Conservation (phyloP, 163 green algal species). For the Volvox carteri region DNA sequence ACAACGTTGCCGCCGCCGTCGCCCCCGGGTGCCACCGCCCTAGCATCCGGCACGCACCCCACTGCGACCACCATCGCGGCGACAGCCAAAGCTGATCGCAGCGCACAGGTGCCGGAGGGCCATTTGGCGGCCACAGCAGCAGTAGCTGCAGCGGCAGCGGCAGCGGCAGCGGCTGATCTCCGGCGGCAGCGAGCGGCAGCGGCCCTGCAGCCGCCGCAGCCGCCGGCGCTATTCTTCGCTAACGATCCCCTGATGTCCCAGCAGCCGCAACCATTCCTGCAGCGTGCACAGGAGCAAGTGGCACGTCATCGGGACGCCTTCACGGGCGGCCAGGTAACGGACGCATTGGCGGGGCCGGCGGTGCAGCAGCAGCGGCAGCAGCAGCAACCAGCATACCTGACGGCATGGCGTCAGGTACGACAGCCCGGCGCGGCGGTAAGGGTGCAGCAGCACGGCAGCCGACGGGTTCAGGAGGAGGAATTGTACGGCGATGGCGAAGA, state of each 20-base stretch:
- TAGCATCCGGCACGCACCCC: not conserved
- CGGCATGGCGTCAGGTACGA: not conserved
- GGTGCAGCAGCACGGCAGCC: constrained; percentile 20
- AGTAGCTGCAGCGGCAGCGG: no score
- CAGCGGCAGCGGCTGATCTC: not conserved
- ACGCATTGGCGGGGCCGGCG: not conserved
- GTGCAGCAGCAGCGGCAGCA: not conserved
- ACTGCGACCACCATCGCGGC: no score
- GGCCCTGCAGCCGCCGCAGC: not conserved
- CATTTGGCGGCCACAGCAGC: no score
- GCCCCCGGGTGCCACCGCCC: no score
- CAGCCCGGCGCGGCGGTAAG: not conserved
- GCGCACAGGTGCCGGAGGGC: no score
- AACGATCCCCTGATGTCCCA: constrained; percentile 45
- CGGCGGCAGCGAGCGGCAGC: constrained; percentile 2
- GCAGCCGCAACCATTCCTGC: constrained; percentile 47
- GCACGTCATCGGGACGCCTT: constrained; percentile 9
- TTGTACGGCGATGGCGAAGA: not conserved
- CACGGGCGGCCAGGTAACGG: not conserved
- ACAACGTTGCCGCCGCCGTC: constrained; percentile 17
- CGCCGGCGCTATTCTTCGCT: constrained; percentile 41
- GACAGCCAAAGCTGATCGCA: no score
- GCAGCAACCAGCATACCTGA: not conserved
- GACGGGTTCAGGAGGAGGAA: not conserved
- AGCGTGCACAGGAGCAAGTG: constrained; percentile 22